Evolutionary conservation across 75 land plant species (phyloP).

Genomic region (Sequoiadendron giganteum): DNA sequence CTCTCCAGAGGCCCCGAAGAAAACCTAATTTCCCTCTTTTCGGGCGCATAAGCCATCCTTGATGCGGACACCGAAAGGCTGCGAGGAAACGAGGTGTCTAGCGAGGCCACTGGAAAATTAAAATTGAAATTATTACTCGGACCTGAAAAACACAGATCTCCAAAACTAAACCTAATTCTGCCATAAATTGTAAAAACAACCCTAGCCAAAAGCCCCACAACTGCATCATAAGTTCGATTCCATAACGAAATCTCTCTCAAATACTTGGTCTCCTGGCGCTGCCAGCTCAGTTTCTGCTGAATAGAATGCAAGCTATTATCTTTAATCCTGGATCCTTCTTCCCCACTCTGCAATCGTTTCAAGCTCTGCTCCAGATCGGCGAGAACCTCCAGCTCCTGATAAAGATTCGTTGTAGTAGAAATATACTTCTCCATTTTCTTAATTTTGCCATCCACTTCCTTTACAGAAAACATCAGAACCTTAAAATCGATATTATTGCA

Average conservation of each 20-base stretch:
- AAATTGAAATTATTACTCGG: conserved; percentile 19
- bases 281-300: conserved; percentile 90
- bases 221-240: conserved; percentile 84
- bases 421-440: conserved; percentile 91
- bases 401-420: conserved; percentile 56
- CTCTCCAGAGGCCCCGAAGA: conserved; percentile 3
- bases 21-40: conserved; percentile 1
- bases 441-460: conserved; percentile 79
- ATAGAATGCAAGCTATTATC: conserved; percentile 53
- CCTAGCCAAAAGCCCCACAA: conserved; percentile 68
- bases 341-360: conserved; percentile 52
- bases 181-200: conserved; percentile 80
- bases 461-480: conserved; percentile 57
- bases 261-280: conserved; percentile 69
- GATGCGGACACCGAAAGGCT: conserved; percentile 5
- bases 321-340: conserved; percentile 34
- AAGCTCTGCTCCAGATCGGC: conserved; percentile 77
- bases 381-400: conserved; percentile 75
- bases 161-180: conserved; percentile 67
- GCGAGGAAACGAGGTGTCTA: background rate
- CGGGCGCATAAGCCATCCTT: background rate
- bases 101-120: background rate
- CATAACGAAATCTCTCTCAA: conserved; percentile 82
- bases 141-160: conserved; percentile 25
- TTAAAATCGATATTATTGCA: conserved; percentile 51